A percentile compares a stretch with the other conserved stretches of the same genome.
These are phyloP conservation scores for Termitomyces sp. DNA, from an alignment of 768 basidiomycete species.

Conservation along the genomic window DNA sequence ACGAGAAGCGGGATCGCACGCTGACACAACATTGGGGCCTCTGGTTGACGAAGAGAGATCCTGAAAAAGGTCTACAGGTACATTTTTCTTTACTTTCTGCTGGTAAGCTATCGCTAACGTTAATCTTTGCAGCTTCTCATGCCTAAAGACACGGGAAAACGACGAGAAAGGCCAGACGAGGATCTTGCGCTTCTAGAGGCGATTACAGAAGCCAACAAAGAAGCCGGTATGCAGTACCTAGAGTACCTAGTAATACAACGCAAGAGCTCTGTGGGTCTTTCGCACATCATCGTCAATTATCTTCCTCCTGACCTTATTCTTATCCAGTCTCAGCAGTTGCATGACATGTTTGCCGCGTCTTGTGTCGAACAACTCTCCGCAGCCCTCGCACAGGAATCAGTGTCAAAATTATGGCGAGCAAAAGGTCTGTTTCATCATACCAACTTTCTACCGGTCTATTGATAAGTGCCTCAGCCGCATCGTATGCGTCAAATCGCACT, in stretches of 20 bases:
- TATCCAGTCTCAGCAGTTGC: slow-evolving; percentile 53
- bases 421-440: slow-evolving; percentile 37
- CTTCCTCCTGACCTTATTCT: neutral
- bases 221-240: slow-evolving; percentile 65
- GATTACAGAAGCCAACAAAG: slow-evolving; percentile 49
- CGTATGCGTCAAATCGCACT: slow-evolving; percentile 27
- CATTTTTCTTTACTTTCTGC: slow-evolving; percentile 4
- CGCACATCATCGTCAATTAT: neutral
- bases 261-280: slow-evolving; percentile 45
- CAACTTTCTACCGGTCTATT: neutral
- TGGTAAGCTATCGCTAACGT: slow-evolving; percentile 1
- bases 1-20: slow-evolving; percentile 50
- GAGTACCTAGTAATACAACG: slow-evolving; percentile 77
- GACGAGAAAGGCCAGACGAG: slow-evolving; percentile 54
- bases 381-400: slow-evolving; percentile 43
- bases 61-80: slow-evolving; percentile 70
- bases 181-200: slow-evolving; percentile 54
- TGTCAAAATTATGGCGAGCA: slow-evolving; percentile 64
- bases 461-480: slow-evolving; percentile 30
- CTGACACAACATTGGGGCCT: slow-evolving; percentile 72
- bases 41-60: slow-evolving; percentile 71
- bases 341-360: slow-evolving; percentile 56
- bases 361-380: slow-evolving; percentile 52
- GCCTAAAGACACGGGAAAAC: slow-evolving; percentile 47
- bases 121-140: slow-evolving; percentile 51